A percentile compares a stretch with the other conserved stretches of the same genome.
Evolutionary conservation across 108 stramenopile species (phyloP).

Genomic region (Pseudonitzschia pungens): DNA sequence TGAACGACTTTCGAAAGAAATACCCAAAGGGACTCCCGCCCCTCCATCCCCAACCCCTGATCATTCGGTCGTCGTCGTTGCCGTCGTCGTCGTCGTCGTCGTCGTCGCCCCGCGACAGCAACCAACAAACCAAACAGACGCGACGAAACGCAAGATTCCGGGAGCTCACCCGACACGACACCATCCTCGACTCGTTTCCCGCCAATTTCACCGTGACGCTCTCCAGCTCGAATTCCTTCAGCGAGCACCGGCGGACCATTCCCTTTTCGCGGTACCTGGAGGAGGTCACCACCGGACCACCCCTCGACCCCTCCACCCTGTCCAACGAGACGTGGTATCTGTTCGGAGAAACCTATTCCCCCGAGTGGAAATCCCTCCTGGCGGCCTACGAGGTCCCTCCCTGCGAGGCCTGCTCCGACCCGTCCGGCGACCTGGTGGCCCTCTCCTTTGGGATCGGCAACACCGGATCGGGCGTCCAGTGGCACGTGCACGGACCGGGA

Average conservation of each 20-base stretch:
- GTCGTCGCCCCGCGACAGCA: too few relatives aligned
- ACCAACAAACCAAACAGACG: background rate
- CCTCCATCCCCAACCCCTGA: slow-evolving; percentile 53
- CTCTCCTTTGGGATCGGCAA: slow-evolving; percentile 83
- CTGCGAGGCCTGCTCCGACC: slow-evolving; percentile 61
- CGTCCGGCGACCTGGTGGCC: slow-evolving; percentile 38
- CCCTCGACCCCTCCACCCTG: slow-evolving; percentile 41
- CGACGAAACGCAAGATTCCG: slow-evolving; percentile 51
- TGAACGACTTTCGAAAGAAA: slow-evolving; percentile 29
- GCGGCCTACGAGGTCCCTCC: slow-evolving; percentile 57
- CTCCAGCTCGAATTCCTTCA: slow-evolving; percentile 75
- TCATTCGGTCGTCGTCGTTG: slow-evolving; percentile 42
- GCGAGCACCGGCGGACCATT: slow-evolving; percentile 65
- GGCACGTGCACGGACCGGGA: slow-evolving; percentile 82
- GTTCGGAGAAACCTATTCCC: slow-evolving; percentile 80
- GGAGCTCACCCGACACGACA: slow-evolving; percentile 44
- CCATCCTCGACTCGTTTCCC: slow-evolving; percentile 50
- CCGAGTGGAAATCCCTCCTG: slow-evolving; percentile 63
- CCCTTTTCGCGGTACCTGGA: slow-evolving; percentile 63
- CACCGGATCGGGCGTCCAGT: slow-evolving; percentile 81
- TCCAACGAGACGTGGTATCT: slow-evolving; percentile 87
- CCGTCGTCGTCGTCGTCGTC: too few relatives aligned
- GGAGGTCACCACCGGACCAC: slow-evolving; percentile 25
- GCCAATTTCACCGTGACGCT: slow-evolving; percentile 71
- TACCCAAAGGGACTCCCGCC: slow-evolving; percentile 46